Conservation (phyloP, 192 early-diverging fungal species). For the Dissophora ornata region DNA sequence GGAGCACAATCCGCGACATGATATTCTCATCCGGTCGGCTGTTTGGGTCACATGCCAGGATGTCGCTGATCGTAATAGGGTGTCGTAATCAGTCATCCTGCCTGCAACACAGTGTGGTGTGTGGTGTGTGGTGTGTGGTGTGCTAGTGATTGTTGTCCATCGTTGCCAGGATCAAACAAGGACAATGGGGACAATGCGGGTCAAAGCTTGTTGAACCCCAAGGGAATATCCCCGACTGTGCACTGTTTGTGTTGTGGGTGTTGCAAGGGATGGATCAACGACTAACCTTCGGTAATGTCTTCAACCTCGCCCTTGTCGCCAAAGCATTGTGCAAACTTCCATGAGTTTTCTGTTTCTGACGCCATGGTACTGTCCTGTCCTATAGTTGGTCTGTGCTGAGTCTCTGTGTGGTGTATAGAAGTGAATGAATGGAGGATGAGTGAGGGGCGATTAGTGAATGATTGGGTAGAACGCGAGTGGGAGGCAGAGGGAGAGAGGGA, state of each 20-base stretch:
- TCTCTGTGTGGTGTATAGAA: too few species aligned
- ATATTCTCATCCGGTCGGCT: too few species aligned
- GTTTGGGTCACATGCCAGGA: too few species aligned
- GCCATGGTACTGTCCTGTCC: conserved; percentile 26
- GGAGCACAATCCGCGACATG: too few species aligned
- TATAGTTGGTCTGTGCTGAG: background rate
- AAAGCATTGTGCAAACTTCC: conserved; percentile 99
- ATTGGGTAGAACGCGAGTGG: background rate
- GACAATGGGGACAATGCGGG: background rate
- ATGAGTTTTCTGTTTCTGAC: conserved; percentile 59
- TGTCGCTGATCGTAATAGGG: too few species aligned
- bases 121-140: too few species aligned
- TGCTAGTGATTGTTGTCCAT: background rate
- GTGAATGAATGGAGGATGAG: background rate
- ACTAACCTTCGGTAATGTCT: conserved; percentile 97
- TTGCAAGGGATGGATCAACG: background rate
- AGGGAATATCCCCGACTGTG: conserved; percentile 3
- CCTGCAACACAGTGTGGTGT: too few species aligned
- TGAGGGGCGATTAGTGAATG: too few species aligned
- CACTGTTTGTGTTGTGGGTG: background rate
- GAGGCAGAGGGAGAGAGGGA: background rate
- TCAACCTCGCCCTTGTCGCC: conserved; percentile 99
- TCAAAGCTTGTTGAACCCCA: conserved; percentile 4
- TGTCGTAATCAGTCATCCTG: too few species aligned
- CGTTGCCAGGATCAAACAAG: background rate